Base-by-base conservation (phyloP, 306 rosid genomes). In the Fagus crenata region DNA sequence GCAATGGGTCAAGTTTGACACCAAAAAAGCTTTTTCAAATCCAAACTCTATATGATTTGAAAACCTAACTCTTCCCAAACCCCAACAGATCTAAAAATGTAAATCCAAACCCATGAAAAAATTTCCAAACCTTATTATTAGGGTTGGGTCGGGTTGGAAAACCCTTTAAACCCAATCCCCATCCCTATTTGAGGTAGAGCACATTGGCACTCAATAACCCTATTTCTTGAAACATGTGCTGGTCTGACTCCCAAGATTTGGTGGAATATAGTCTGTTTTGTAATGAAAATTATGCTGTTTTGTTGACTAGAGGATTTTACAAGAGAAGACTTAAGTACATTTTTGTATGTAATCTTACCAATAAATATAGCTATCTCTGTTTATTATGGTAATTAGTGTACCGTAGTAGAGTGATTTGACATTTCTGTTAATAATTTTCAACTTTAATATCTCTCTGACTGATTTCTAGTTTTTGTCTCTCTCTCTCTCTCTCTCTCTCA, bases 401-500 rank as follows among this genome's bases (percentile, higher is more conserved):
- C 1, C 1, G 15, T 7, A 6, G n/a, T n/a, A 39, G 71, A 17
- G 12, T 58, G 64, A 58, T 31, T 28, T 58, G 14, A 28, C 64
- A 58, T 28, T 11, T 39, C 4, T 17, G 41, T 5, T 35, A 35
- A 35, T 33, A 8, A 14, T 36, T 35, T 63, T 63, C 4, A 9
- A 35, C 17, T 5, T 17, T 13, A 22, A 63, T 63, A 6, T 33
- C 18, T 35, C 11, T 63, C 37, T 63, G 4, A 63, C 14, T 60
- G 67, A 58, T 58, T 22, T 13, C 37, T 58, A 8, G 65, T 58
- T 58, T 31, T 58, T 58, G 35, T 58, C 11, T 4, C 2, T 6
- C 42, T 63, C 69, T 63, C 42, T 33, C 67, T 60, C 40, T 60
- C 42, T 63, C 71, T 65, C 69, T 35, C 22, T 33, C 42, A 7